Percentiles rank a stretch among this genome's conserved stretches.
phyloP scores from a whole-genome alignment of 139 green algal species.

The Tetradesmus lagerheimii region DNA sequence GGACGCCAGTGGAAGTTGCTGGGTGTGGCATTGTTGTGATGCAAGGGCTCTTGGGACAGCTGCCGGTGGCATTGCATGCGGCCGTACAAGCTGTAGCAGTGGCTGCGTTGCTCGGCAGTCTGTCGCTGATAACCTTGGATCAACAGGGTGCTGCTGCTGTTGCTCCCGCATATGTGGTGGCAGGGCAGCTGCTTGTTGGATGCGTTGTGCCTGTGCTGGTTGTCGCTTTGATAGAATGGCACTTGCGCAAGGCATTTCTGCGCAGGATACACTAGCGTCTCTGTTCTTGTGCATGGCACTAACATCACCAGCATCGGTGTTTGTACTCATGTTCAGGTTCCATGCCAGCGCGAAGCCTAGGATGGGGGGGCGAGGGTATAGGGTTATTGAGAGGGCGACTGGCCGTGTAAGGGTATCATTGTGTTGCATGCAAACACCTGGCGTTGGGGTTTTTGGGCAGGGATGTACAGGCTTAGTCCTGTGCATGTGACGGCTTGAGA shows the following conservation, averaged over 20 bases:
- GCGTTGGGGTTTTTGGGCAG: too few species aligned
- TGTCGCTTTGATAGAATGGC: background rate
- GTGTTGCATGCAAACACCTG: too few species aligned
- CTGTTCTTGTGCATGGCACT: too few species aligned
- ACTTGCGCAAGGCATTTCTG: background rate
- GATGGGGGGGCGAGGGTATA: too few species aligned
- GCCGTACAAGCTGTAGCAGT: background rate
- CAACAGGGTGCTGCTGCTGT: background rate
- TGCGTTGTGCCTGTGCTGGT: background rate
- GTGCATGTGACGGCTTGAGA: too few species aligned
- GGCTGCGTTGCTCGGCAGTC: background rate
- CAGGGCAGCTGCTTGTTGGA: background rate
- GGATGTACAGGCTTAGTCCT: too few species aligned
- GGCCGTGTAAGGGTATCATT: too few species aligned
- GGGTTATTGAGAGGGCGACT: too few species aligned
- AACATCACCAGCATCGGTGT: too few species aligned
- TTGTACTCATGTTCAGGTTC: too few species aligned
- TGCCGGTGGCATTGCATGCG: conserved; percentile 1
- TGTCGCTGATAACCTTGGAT: background rate
- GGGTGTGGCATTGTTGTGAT: conserved; percentile 9
- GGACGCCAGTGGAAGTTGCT: background rate
- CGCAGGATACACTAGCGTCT: background rate
- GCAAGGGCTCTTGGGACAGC: background rate
- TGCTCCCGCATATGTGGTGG: background rate
- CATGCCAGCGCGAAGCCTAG: too few species aligned